These are phyloP conservation scores for Vaccinium macrocarpon DNA, from an alignment of 148 eudicot species.

Conservation along the genomic window DNA sequence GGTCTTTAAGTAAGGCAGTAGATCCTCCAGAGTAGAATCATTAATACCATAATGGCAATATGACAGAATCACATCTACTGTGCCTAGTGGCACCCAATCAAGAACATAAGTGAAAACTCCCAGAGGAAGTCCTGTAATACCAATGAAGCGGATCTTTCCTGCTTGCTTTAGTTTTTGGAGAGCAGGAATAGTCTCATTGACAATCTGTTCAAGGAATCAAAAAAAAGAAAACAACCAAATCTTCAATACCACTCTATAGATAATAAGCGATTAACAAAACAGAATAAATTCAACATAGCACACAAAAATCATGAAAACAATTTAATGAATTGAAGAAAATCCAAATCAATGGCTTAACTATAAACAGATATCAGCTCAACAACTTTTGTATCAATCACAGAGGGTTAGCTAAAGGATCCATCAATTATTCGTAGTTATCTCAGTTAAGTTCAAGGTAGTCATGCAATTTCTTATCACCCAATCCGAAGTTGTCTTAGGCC, in stretches of 20 bases:
- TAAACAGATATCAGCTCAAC: neutral
- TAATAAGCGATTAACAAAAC: neutral
- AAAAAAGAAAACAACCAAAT: constrained; percentile 19
- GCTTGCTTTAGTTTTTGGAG: constrained; percentile 82
- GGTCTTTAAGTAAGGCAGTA: constrained; percentile 84
- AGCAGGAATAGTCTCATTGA: constrained; percentile 95
- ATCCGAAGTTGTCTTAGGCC: neutral
- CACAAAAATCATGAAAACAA: neutral
- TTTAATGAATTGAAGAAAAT: neutral
- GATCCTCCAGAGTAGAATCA: constrained; percentile 80
- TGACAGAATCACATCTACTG: constrained; percentile 85
- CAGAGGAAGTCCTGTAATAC: constrained; percentile 95
- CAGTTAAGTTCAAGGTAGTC: neutral
- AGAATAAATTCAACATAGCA: neutral
- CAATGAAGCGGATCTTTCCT: constrained; percentile 85
- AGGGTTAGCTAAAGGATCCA: neutral
- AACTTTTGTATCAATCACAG: neutral
- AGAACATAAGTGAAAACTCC: constrained; percentile 81
- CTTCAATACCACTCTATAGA: constrained; percentile 9
- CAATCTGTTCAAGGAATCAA: constrained; percentile 46
- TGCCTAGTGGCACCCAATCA: constrained; percentile 80
- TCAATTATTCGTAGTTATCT: neutral
- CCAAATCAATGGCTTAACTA: neutral
- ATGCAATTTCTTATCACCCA: neutral
- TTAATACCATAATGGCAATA: constrained; percentile 88